These are phyloP conservation scores for Lactifluus subvellereus DNA, from an alignment of 768 basidiomycete genomes.

Conservation along the genomic window DNA sequence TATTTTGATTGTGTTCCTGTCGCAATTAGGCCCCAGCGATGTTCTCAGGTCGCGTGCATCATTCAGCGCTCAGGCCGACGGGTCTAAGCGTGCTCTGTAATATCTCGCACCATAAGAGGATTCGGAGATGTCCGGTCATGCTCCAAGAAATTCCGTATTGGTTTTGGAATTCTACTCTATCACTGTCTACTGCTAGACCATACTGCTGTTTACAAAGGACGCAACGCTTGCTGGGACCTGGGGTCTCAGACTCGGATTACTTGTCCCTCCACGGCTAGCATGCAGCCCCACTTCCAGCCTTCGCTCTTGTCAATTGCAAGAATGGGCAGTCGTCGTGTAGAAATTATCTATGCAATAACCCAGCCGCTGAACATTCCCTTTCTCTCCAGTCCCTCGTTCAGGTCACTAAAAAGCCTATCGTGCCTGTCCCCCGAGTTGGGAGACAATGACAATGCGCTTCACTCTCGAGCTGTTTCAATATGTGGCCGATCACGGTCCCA, in stretches of 20 bases:
- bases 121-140: background rate
- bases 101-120: too few relatives aligned
- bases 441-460: background rate
- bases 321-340: background rate
- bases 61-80: background rate
- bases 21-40: background rate
- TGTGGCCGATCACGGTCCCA: background rate
- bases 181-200: too few relatives aligned
- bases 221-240: background rate
- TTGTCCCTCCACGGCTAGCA: background rate
- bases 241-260: background rate
- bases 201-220: too few relatives aligned
- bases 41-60: background rate
- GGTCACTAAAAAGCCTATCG: background rate
- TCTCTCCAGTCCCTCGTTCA: background rate
- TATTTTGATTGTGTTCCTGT: conserved; percentile 17
- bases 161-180: too few relatives aligned
- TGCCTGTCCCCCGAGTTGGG: background rate
- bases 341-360: background rate
- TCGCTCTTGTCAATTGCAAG: background rate
- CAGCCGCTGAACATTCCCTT: background rate
- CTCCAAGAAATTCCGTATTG: too few relatives aligned
- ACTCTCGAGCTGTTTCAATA: background rate
- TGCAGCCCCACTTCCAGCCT: background rate
- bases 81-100: too few relatives aligned